Percentiles rank a stretch among this genome's conserved stretches.
phyloP scores from a whole-genome alignment of 768 basidiomycete genomes.

The Pulveroboletus sp. region DNA sequence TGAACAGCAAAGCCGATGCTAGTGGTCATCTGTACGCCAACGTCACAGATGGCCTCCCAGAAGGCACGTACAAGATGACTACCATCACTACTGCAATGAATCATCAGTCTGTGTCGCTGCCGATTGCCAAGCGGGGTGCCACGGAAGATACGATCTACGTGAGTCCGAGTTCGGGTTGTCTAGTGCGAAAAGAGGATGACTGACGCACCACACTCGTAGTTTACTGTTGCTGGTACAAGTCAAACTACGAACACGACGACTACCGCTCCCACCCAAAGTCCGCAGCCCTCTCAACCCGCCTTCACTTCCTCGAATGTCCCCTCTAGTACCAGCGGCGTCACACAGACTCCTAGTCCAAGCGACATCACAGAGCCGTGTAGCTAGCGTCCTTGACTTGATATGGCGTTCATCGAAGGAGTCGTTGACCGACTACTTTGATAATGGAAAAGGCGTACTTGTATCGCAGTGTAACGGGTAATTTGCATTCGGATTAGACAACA shows the following conservation, averaged over 20 bases:
- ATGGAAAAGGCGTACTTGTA: slow-evolving; percentile 8
- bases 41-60: slow-evolving; percentile 50
- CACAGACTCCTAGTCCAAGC: neutral
- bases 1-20: slow-evolving; percentile 41
- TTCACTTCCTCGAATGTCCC: neutral
- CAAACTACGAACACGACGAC: neutral
- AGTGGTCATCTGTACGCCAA: slow-evolving; percentile 43
- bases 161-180: slow-evolving; percentile 9
- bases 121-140: slow-evolving; percentile 37
- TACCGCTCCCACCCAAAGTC: neutral
- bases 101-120: slow-evolving; percentile 37
- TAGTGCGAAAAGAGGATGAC: neutral
- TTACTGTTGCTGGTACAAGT: slow-evolving; percentile 20
- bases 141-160: slow-evolving; percentile 42
- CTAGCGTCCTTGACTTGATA: neutral
- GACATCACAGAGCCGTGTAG: slow-evolving; percentile 5
- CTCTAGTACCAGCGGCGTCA: neutral
- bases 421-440: slow-evolving; percentile 12
- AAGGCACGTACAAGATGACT: slow-evolving; percentile 46
- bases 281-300: slow-evolving; percentile 1
- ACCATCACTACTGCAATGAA: slow-evolving; percentile 44
- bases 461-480: slow-evolving; percentile 3
- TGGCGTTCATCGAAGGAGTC: neutral
- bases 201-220: slow-evolving; percentile 16
- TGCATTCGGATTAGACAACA: neutral